Evolutionary conservation across 129 eudicot species (phyloP).

Genomic region (Flaveria trinervia): DNA sequence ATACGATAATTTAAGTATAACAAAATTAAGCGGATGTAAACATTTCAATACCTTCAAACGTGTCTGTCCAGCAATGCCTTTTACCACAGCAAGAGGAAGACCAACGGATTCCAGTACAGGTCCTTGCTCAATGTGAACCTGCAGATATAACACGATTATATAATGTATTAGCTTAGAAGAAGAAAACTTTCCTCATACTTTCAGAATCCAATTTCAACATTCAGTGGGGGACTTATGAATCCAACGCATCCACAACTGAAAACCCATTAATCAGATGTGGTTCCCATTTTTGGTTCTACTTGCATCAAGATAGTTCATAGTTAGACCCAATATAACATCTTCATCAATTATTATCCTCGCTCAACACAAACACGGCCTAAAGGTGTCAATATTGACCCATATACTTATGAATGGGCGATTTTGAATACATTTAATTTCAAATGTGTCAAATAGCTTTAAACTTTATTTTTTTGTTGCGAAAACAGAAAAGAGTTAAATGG

Average conservation of each 20-base stretch:
- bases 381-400: background rate
- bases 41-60: constrained; percentile 62
- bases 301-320: background rate
- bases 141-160: constrained; percentile 17
- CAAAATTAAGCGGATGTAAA: background rate
- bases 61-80: constrained; percentile 99
- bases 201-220: background rate
- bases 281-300: background rate
- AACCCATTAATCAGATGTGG: background rate
- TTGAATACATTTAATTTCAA: background rate
- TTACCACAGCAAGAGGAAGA: constrained; percentile 91
- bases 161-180: background rate
- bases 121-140: constrained; percentile 99
- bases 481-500: too few species aligned
- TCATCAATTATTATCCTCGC: background rate
- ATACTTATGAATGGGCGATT: background rate
- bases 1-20: background rate
- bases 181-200: background rate
- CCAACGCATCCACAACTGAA: background rate
- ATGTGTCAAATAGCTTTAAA: background rate
- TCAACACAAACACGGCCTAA: background rate
- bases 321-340: background rate
- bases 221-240: background rate
- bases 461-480: too few species aligned
- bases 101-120: constrained; percentile 93